A percentile compares a stretch with the other conserved stretches of the same genome.
These are phyloP conservation scores for Combretum micranthum DNA, from an alignment of 345 rosid species.

Conservation along the genomic window DNA sequence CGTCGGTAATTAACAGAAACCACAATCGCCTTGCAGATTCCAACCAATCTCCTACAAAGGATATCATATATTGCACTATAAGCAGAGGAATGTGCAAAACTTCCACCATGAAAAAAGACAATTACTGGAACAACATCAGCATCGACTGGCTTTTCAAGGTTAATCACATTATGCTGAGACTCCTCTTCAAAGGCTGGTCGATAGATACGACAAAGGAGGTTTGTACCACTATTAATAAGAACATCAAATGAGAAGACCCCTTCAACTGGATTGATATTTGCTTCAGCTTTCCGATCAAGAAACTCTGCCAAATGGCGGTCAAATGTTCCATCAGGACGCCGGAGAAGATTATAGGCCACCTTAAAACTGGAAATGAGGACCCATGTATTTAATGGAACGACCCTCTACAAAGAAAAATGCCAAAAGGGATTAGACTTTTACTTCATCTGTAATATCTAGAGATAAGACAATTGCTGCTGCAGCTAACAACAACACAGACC, in stretches of 20 bases:
- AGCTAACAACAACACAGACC: too few relatives aligned
- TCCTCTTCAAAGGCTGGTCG: conserved; percentile 41
- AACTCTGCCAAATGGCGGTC: conserved; percentile 89
- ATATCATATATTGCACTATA: conserved; percentile 76
- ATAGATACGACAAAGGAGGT: conserved; percentile 61
- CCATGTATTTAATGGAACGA: conserved; percentile 88
- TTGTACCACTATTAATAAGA: conserved; percentile 45
- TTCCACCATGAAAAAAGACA: conserved; percentile 89
- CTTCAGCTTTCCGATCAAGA: conserved; percentile 74
- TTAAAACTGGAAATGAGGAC: conserved; percentile 84
- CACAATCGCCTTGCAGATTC: conserved; percentile 62
- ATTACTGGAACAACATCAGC: conserved; percentile 65
- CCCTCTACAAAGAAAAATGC: conserved; percentile 35
- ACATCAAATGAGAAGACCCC: conserved; percentile 83
- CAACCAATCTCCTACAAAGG: conserved; percentile 71
- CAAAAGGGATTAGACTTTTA: too few relatives aligned
- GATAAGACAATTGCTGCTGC: too few relatives aligned
- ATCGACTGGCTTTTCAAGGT: conserved; percentile 67
- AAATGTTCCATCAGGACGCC: conserved; percentile 88
- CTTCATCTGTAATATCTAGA: too few relatives aligned
- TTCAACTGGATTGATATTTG: conserved; percentile 64
- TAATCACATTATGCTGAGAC: conserved; percentile 32
- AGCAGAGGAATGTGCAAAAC: conserved; percentile 86
- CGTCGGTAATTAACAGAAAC: conserved; percentile 88
- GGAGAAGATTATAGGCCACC: conserved; percentile 72